phyloP scores from a whole-genome alignment of 2,329 filamentous ascomycete genomes.

The Colletotrichum theobromicola region DNA sequence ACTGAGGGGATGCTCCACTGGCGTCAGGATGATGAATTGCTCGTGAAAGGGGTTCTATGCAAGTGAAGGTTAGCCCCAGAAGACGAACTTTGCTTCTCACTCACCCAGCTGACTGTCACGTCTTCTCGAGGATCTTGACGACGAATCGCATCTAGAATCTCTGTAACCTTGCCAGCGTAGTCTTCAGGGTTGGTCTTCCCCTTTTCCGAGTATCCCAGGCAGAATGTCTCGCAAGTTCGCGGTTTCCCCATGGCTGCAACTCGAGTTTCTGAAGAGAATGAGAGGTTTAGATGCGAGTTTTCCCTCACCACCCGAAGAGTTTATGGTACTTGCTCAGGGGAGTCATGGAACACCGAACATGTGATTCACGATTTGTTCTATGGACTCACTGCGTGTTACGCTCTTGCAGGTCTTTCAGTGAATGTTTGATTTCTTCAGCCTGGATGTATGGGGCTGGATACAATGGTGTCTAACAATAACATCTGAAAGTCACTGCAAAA shows the following conservation, averaged over 20 bases:
- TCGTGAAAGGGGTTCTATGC: background rate
- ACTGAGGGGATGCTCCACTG: background rate
- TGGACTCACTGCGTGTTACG: background rate
- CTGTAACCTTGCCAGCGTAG: background rate
- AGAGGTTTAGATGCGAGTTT: accelerated
- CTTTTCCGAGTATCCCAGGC: background rate
- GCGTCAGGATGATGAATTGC: background rate
- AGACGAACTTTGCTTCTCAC: background rate
- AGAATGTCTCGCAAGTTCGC: background rate
- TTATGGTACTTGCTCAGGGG: accelerated
- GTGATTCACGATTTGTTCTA: background rate
- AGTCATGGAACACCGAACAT: accelerated
- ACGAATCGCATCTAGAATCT: background rate
- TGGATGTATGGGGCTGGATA: background rate
- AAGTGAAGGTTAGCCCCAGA: background rate
- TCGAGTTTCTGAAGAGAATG: accelerated
- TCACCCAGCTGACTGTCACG: background rate
- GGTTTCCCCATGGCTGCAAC: background rate
- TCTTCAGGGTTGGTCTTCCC: background rate
- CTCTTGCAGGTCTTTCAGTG: background rate
- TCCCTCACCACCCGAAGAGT: background rate
- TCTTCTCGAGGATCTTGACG: background rate
- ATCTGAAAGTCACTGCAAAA: background rate
- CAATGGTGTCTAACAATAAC: background rate
- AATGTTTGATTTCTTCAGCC: background rate